These are phyloP conservation scores for Colletotrichum endophyticum DNA, from an alignment of 2,329 filamentous ascomycete genomes.

Conservation along the genomic window DNA sequence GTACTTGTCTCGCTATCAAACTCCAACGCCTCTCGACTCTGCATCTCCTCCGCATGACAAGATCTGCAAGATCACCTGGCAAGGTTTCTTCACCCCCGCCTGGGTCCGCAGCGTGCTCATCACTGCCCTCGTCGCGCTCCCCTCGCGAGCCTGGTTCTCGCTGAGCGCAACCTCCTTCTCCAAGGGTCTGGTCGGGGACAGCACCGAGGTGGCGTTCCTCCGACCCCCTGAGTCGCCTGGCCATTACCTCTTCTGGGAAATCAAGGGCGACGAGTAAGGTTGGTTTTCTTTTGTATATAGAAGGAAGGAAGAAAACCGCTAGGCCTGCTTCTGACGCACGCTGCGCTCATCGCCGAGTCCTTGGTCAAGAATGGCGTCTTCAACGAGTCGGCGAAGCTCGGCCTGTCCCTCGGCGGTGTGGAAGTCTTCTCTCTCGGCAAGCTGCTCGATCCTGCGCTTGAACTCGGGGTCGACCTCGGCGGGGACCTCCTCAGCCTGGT, in stretches of 20 bases:
- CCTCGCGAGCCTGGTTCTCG: constrained; percentile 58
- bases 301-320: constrained; percentile 27
- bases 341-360: constrained; percentile 67
- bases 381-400: constrained; percentile 77
- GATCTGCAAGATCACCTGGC: constrained; percentile 61
- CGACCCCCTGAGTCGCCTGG: constrained; percentile 52
- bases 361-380: constrained; percentile 77
- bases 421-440: constrained; percentile 85
- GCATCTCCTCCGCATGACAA: constrained; percentile 28
- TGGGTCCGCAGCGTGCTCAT: constrained; percentile 58
- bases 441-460: constrained; percentile 82
- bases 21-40: constrained; percentile 46
- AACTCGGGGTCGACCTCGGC: constrained; percentile 81
- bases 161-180: constrained; percentile 58
- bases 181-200: constrained; percentile 45
- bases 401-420: constrained; percentile 80
- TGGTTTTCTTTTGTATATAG: neutral
- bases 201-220: constrained; percentile 58
- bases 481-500: constrained; percentile 62
- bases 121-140: constrained; percentile 46
- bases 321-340: constrained; percentile 66
- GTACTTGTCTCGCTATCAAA: constrained; percentile 71
- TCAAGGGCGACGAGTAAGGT: constrained; percentile 44
- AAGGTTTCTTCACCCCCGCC: constrained; percentile 58
- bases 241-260: constrained; percentile 67